Evolutionary conservation across 129 eudicot genomes (phyloP).

Genomic region (Solidago caesia): DNA sequence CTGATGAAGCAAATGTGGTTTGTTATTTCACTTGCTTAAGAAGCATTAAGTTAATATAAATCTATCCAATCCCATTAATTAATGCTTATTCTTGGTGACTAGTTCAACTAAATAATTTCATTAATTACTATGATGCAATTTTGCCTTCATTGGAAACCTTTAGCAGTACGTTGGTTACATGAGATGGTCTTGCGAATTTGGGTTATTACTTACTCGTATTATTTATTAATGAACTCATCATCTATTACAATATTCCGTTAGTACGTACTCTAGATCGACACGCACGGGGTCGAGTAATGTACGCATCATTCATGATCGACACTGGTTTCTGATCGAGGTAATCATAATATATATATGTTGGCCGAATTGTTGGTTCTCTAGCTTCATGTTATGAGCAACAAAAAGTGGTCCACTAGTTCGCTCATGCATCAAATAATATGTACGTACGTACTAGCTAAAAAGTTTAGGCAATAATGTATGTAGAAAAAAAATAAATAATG

Average conservation of each 20-base stretch:
- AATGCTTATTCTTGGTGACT: neutral
- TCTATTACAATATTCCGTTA: constrained; percentile 15
- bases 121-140: neutral
- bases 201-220: neutral
- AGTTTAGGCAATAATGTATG: too few species aligned
- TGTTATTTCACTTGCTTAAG: constrained; percentile 13
- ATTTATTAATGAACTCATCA: neutral
- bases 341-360: constrained; percentile 8
- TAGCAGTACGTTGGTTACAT: constrained; percentile 23
- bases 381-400: too few species aligned
- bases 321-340: constrained; percentile 14
- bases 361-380: neutral
- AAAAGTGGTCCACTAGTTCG: too few species aligned
- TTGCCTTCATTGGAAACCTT: constrained; percentile 29
- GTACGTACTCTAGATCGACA: neutral
- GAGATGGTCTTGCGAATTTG: constrained; percentile 21
- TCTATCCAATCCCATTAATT: neutral
- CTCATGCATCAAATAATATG: too few species aligned
- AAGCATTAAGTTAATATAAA: neutral
- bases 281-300: constrained; percentile 24
- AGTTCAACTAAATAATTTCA: neutral
- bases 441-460: too few species aligned
- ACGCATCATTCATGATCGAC: constrained; percentile 14
- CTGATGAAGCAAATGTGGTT: constrained; percentile 27
- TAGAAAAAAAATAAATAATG: too few species aligned